Conservation (phyloP, 305 asterid genomes). For the Fraxinus paxiana region DNA sequence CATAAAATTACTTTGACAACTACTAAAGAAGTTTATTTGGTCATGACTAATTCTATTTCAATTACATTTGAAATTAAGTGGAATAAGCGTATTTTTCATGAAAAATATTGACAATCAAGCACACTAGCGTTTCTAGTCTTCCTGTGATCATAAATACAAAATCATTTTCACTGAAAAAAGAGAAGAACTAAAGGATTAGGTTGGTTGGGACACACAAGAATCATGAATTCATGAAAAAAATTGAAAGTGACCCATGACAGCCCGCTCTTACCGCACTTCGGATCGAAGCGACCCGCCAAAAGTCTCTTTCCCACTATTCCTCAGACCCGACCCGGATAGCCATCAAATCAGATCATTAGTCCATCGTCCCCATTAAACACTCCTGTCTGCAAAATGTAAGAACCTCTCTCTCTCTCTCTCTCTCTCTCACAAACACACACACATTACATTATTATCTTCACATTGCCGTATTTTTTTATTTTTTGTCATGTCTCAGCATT, state of each 20-base stretch:
- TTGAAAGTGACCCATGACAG: slow-evolving; percentile 16
- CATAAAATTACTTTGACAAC: background rate
- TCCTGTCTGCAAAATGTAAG: background rate
- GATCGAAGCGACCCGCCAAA: slow-evolving; percentile 37
- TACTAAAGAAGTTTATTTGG: too few species aligned
- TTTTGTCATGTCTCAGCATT: background rate
- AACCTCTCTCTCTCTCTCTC: background rate
- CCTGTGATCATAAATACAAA: background rate
- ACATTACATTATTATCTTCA: background rate
- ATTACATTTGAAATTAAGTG: too few species aligned
- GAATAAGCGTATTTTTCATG: too few species aligned
- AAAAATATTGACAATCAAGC: too few species aligned
- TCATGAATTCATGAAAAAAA: slow-evolving; percentile 13
- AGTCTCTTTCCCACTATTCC: background rate
- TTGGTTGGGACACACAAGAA: slow-evolving; percentile 25
- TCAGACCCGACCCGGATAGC: slow-evolving; percentile 21
- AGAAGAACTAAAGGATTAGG: background rate
- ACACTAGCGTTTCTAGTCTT: background rate
- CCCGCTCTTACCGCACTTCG: slow-evolving; percentile 29
- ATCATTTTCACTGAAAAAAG: background rate
- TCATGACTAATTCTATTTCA: too few species aligned
- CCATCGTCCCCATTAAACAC: background rate
- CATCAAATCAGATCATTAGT: slow-evolving; percentile 10
- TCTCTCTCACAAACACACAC: background rate
- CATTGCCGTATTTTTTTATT: background rate